Evolutionary conservation across 768 basidiomycete species (phyloP), one percentile per base, ranked within the genome.

Genomic region (Rhodosporidiobolus odoratus): DNA sequence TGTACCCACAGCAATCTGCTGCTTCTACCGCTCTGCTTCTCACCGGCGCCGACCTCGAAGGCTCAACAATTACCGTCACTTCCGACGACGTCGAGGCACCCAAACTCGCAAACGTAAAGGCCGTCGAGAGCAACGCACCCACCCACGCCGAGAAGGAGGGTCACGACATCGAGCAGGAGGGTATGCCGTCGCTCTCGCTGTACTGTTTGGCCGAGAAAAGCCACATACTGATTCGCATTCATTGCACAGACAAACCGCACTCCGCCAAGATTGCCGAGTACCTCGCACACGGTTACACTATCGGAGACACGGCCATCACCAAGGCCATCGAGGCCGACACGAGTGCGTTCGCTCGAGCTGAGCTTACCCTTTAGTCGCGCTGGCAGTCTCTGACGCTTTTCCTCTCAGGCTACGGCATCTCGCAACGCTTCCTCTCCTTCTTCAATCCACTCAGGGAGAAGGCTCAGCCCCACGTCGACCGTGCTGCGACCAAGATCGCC

Each of bases 1-100:
- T 23, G 10, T 68, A 30, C 74, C 59, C 30, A n/a, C 58, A 72
- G 80, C 80, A 85, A 8, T 86, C 85, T 5, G 89, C 92, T 2
- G 92, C 88, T 10, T 88, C 87, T 80, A 95, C 92, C 0, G 92
- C 92, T 19, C 79, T 90, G 59, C 90, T 95, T 87, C 86, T 88
- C 43, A 78, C 78, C 68, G 76, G 77, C 64, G 68, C 90, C 3
- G 83, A 85, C 32, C 85, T 99, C 58, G 90, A 91, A 72, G 89
- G 88, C 32, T 79, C 84, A 9, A 83, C 83, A 17, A 82, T 98
- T 48, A 80, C 81, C 16, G 91, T 97, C 62, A 84, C 86, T 13
- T 89, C 89, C 23, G 87, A 90, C 23, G 80, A 80, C 2, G 84
- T 83, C 64, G 58, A 59, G 32, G 34, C 56, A n/a, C 69, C 71